Percentiles rank a stretch among this genome's conserved stretches.
phyloP scores from a whole-genome alignment of 805 yeast genomes.

The Metschnikowia noctiluminum region DNA sequence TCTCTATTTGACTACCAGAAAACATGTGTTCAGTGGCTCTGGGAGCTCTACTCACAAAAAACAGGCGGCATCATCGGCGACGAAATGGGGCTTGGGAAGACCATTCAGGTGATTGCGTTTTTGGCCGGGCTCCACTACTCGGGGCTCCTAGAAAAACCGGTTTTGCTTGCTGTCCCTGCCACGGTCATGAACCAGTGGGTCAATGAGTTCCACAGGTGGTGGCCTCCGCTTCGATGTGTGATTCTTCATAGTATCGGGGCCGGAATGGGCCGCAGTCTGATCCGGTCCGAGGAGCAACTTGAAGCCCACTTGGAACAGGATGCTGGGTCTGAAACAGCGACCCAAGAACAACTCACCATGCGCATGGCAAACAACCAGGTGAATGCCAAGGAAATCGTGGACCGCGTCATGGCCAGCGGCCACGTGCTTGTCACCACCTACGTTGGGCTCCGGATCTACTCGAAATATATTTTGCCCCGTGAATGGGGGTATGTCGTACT shows the following conservation, averaged over 20 bases:
- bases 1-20: constrained; percentile 89
- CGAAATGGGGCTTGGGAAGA: constrained; percentile 97
- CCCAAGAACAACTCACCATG: constrained; percentile 4
- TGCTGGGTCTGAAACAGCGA: constrained; percentile 27
- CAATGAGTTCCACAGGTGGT: constrained; percentile 94
- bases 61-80: constrained; percentile 97
- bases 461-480: constrained; percentile 56
- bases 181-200: constrained; percentile 97
- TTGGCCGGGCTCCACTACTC: constrained; percentile 88
- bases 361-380: constrained; percentile 29
- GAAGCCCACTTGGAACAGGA: constrained; percentile 48
- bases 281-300: constrained; percentile 42
- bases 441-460: constrained; percentile 74
- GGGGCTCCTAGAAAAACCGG: constrained; percentile 69
- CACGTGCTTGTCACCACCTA: constrained; percentile 90
- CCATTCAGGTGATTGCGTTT: constrained; percentile 88
- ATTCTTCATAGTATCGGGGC: constrained; percentile 90
- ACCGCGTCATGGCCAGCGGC: constrained; percentile 62
- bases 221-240: constrained; percentile 90
- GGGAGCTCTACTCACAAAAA: constrained; percentile 85
- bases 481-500: constrained; percentile 88
- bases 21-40: constrained; percentile 96
- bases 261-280: constrained; percentile 53
- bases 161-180: constrained; percentile 90
- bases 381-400: constrained; percentile 48